Evolutionary conservation across 1,284 basidiomycete genomes (phyloP).

Genomic region (Trametes versicolor): DNA sequence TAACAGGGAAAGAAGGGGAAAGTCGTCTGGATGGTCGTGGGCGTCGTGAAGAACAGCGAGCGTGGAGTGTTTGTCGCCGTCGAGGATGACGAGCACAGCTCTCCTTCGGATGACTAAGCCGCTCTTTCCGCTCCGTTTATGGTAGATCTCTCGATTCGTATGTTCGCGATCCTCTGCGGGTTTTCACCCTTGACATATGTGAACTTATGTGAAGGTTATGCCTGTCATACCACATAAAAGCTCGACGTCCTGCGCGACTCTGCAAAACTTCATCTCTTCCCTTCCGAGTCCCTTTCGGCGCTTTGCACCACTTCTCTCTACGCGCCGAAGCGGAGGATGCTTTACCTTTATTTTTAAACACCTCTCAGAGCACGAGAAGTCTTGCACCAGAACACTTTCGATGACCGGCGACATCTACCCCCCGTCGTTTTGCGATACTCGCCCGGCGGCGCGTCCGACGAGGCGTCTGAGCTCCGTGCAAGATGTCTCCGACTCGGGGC

Average conservation of each 20-base stretch:
- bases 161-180: too few relatives aligned
- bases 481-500: conserved; percentile 2
- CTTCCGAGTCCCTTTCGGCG: conserved; percentile 11
- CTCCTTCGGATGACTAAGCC: conserved; percentile 36
- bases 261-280: too few relatives aligned
- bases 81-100: conserved; percentile 42
- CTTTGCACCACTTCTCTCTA: too few relatives aligned
- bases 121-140: conserved; percentile 23
- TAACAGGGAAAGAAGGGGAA: conserved; percentile 30
- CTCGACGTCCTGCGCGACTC: too few relatives aligned
- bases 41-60: conserved; percentile 44
- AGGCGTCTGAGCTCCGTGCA: not conserved
- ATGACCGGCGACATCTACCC: conserved; percentile 5
- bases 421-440: not conserved
- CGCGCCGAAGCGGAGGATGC: conserved; percentile 8
- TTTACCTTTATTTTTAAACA: too few relatives aligned
- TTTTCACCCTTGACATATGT: too few relatives aligned
- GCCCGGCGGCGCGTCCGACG: not conserved
- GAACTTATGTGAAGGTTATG: too few relatives aligned
- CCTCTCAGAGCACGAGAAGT: not conserved
- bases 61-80: conserved; percentile 42
- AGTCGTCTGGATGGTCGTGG: conserved; percentile 39
- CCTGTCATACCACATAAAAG: too few relatives aligned
- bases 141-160: not conserved
- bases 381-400: not conserved